Evolutionary conservation across 352 stramenopile species (phyloP).

Genomic region (Phytophthora lateralis): DNA sequence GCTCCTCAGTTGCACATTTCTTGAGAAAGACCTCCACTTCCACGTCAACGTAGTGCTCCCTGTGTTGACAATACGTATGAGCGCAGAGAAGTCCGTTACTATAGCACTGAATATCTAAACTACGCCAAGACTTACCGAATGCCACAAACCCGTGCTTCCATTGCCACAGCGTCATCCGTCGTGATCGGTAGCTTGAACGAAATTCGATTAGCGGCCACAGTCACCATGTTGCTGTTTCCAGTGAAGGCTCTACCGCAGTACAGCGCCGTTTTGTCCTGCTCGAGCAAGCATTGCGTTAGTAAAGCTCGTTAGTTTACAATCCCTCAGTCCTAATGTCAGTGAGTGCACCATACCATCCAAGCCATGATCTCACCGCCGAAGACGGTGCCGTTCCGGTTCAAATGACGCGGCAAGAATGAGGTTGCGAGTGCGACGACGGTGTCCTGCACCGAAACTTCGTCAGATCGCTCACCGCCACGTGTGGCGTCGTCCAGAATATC

Average conservation of each 20-base stretch:
- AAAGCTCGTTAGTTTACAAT: not conserved
- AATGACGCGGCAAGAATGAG: conserved; percentile 53
- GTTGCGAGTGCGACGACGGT: conserved; percentile 57
- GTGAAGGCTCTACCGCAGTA: conserved; percentile 65
- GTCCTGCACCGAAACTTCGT: conserved; percentile 31
- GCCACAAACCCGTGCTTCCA: conserved; percentile 49
- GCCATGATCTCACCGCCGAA: conserved; percentile 57
- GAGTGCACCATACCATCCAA: conserved; percentile 40
- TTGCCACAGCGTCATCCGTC: conserved; percentile 47
- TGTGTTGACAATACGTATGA: conserved; percentile 7
- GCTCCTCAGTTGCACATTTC: conserved; percentile 7
- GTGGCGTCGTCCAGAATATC: conserved; percentile 24
- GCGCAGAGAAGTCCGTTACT: not conserved
- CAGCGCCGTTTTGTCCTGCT: conserved; percentile 54
- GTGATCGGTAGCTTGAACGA: conserved; percentile 57
- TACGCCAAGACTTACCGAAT: conserved; percentile 35
- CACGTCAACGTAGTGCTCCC: conserved; percentile 35
- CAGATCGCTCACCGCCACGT: not conserved
- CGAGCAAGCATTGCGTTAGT: not conserved
- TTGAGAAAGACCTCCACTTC: conserved; percentile 27
- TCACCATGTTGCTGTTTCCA: conserved; percentile 63
- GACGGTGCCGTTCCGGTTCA: conserved; percentile 59
- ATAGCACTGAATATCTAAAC: not conserved
- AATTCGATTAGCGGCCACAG: conserved; percentile 48
- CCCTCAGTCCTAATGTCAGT: not conserved